These are phyloP conservation scores for Boletus huronensis DNA, from an alignment of 768 basidiomycete genomes.

Conservation along the genomic window DNA sequence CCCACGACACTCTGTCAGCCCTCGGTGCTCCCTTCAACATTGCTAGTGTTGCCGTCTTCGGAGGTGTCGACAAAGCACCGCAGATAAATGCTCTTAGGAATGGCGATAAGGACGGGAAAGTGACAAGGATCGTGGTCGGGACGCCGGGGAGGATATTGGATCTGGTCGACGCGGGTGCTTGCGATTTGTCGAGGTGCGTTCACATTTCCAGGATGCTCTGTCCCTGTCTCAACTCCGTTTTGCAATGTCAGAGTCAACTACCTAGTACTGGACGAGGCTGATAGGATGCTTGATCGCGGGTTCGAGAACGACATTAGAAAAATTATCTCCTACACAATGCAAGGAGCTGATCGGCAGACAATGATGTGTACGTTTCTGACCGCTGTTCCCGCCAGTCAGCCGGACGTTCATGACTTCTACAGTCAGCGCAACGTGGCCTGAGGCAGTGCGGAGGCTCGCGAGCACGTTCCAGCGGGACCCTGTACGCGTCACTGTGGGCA, in stretches of 20 bases:
- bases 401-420: neutral
- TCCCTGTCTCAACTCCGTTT: neutral
- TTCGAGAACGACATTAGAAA: conserved; percentile 96
- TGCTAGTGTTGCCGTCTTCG: conserved; percentile 84
- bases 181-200: conserved; percentile 74
- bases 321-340: conserved; percentile 77
- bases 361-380: conserved; percentile 79
- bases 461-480: conserved; percentile 83
- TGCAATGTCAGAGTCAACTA: conserved; percentile 64
- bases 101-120: conserved; percentile 44
- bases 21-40: conserved; percentile 76
- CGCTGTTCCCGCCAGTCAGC: too few relatives aligned
- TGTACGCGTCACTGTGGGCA: conserved; percentile 89
- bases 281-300: conserved; percentile 96
- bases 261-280: conserved; percentile 95
- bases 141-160: conserved; percentile 94
- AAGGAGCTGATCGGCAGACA: conserved; percentile 72
- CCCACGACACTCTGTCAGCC: conserved; percentile 74
- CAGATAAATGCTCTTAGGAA: conserved; percentile 71
- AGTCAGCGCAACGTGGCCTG: conserved; percentile 99
- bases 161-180: conserved; percentile 80
- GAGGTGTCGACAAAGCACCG: conserved; percentile 88
- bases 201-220: neutral
- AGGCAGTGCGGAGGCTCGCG: conserved; percentile 85
- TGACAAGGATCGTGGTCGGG: conserved; percentile 82